Evolutionary conservation across 495 filamentous ascomycete genomes (phyloP).

Genomic region (Penicillium subrubescens): DNA sequence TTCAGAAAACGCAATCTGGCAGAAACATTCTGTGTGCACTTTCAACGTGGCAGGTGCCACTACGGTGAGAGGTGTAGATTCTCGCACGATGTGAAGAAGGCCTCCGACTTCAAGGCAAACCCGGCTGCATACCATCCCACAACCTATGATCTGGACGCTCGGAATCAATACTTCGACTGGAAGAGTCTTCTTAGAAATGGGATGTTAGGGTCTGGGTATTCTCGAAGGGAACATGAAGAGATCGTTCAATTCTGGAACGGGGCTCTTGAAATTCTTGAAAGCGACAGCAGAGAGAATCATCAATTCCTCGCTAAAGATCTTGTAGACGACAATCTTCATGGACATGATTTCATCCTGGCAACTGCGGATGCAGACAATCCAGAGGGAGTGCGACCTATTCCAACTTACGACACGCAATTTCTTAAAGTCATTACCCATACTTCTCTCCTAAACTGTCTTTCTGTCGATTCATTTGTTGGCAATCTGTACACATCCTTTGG

Average conservation of each 20-base stretch:
- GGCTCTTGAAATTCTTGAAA: conserved; percentile 19
- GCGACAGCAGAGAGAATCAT: conserved; percentile 15
- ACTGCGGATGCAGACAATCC: conserved; percentile 6
- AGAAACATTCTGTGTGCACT: conserved; percentile 6
- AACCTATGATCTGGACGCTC: conserved; percentile 5
- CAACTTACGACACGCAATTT: conserved; percentile 6
- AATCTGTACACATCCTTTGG: conserved; percentile 17
- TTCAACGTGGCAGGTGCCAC: conserved; percentile 15
- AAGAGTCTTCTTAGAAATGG: conserved; percentile 10
- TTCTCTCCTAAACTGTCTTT: conserved; percentile 18
- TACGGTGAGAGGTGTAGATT: conserved; percentile 16
- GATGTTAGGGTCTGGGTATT: neutral
- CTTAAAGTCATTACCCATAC: conserved; percentile 19
- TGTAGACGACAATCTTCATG: conserved; percentile 14
- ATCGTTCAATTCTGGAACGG: conserved; percentile 17
- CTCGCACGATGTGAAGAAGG: conserved; percentile 11
- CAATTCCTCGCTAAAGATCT: conserved; percentile 18
- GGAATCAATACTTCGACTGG: conserved; percentile 20
- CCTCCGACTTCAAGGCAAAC: neutral
- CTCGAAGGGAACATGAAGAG: conserved; percentile 2
- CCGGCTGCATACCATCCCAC: conserved; percentile 2
- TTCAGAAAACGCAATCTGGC: conserved; percentile 8
- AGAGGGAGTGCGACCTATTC: neutral
- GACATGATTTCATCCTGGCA: conserved; percentile 16
- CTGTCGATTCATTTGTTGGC: conserved; percentile 20